Evolutionary conservation across 352 stramenopile species (phyloP).

Genomic region (Globisporangium apiculatum): DNA sequence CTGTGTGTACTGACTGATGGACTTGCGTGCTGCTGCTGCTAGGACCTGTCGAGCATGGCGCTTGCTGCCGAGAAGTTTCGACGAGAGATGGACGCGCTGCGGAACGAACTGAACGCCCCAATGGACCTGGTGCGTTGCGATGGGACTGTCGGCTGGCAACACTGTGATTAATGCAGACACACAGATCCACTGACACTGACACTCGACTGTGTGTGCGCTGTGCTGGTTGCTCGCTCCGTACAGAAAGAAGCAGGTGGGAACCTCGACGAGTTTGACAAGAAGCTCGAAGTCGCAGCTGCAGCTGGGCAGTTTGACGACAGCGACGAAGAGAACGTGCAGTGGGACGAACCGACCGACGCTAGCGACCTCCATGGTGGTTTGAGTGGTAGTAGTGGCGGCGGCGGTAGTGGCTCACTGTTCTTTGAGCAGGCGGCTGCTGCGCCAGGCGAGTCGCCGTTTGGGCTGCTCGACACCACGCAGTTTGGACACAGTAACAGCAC

Average conservation of each 20-base stretch:
- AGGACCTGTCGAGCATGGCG: constrained; percentile 81
- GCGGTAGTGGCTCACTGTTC: background rate
- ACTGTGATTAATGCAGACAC: no score
- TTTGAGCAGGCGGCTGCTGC: constrained; percentile 12
- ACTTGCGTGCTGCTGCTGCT: background rate
- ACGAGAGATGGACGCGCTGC: constrained; percentile 80
- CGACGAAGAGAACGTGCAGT: constrained; percentile 58
- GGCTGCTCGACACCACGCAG: constrained; percentile 30
- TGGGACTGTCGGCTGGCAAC: background rate
- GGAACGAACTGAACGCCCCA: constrained; percentile 37
- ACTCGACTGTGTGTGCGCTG: background rate
- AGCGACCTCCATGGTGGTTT: background rate
- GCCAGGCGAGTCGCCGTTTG: constrained; percentile 7
- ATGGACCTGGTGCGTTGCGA: constrained; percentile 22
- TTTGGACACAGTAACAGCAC: constrained; percentile 25
- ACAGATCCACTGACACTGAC: no score
- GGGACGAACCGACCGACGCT: constrained; percentile 34
- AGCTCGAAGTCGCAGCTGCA: constrained; percentile 62
- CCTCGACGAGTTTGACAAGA: constrained; percentile 75
- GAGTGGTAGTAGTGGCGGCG: constrained; percentile 9
- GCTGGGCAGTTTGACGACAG: constrained; percentile 82
- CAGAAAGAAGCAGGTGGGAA: constrained; percentile 44
- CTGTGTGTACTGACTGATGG: background rate
- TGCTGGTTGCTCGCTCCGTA: constrained; percentile 1
- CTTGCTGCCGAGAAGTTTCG: constrained; percentile 77